Base-by-base conservation (phyloP, 2,329 filamentous ascomycete genomes). In the Scytalidium sp. region DNA sequence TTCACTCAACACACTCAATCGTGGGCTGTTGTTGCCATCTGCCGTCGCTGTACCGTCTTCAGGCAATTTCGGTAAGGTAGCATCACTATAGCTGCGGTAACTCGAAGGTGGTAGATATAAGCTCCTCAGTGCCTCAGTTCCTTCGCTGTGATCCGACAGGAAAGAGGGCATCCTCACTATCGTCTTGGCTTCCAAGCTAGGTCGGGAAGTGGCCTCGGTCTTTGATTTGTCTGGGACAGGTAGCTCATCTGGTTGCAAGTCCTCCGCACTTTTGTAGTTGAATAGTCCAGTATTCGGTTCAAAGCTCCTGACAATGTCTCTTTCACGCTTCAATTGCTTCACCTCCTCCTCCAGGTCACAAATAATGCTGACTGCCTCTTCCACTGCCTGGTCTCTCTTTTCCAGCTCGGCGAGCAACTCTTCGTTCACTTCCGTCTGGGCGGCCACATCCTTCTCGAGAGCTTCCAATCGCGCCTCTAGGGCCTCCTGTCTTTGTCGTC, bases 341-440 rank as follows among this genome's bases (percentile, higher is more conserved):
- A 85, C 65, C 53, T 75, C 75, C 5, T 80, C 77, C 62, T 90
- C 85, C 15, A 88, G 69, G 20, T 73, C 72, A 45, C 86, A 78
- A 55, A 90, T 90, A 71, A 88, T 82, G 22, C 77, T 74, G 5
- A 88, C 83, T 3, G 86, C 86, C 60, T 90, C 85, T 53, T 84
- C 81, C 2, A 90, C 75, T 3, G 85, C 86, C 60, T 83, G 83
- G 64, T 90, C 86, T 17, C 85, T 75, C 67, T 83, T 83, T 55
- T 87, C 81, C 47, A 88, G 62, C 63, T 88, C 84, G 2, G 69
- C 65, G 19, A 83, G 60, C 27, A 89, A 68, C 53, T 75, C 72
- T 17, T 81, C 76, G 52, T 84, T 85, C 55, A 84, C 73, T 15
- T 80, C 75, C 3, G 64, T 60, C 51, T 72, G 69, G 50, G 73